phyloP scores from a whole-genome alignment of 2,329 filamentous ascomycete species.

The Ilyonectria mors-panacis region DNA sequence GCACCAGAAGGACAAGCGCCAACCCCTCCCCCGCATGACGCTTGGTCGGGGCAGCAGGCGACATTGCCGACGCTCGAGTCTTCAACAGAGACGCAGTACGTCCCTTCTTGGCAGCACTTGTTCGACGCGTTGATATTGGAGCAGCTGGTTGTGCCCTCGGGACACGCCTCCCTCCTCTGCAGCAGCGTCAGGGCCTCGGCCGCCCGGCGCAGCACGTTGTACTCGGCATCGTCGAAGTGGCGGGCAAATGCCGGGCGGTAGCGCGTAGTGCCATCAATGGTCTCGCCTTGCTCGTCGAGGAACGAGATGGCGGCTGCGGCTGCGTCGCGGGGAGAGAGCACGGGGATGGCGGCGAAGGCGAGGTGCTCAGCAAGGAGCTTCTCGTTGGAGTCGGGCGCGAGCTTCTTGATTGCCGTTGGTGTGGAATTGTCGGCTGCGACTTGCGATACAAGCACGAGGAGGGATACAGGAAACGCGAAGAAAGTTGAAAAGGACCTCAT shows the following conservation, averaged over 20 bases:
- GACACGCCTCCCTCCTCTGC: conserved; percentile 76
- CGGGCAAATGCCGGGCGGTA: conserved; percentile 67
- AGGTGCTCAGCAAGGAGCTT: conserved; percentile 82
- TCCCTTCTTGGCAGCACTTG: conserved; percentile 79
- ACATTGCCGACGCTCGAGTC: conserved; percentile 77
- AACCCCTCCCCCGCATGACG: conserved; percentile 74
- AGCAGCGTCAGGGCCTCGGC: conserved; percentile 64
- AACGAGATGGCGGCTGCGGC: conserved; percentile 50
- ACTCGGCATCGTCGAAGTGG: conserved; percentile 56
- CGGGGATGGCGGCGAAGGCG: conserved; percentile 58
- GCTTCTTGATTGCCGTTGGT: conserved; percentile 79
- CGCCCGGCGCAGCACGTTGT: conserved; percentile 58
- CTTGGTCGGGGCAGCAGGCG: conserved; percentile 80
- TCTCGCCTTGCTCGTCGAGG: conserved; percentile 47
- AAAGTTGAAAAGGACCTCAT: conserved; percentile 59
- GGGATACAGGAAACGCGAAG: conserved; percentile 59
- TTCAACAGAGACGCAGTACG: conserved; percentile 75
- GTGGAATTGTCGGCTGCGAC: conserved; percentile 52
- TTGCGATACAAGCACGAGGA: conserved; percentile 62
- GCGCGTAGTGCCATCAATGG: conserved; percentile 36
- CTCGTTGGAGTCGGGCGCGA: conserved; percentile 78
- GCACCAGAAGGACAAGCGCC: conserved; percentile 74
- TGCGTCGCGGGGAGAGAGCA: conserved; percentile 48
- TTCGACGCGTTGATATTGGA: conserved; percentile 74
- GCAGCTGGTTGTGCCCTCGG: conserved; percentile 76